Evolutionary conservation across 768 basidiomycete species (phyloP), one percentile per base, ranked within the genome.

Genomic region (Tricholoma sp.): DNA sequence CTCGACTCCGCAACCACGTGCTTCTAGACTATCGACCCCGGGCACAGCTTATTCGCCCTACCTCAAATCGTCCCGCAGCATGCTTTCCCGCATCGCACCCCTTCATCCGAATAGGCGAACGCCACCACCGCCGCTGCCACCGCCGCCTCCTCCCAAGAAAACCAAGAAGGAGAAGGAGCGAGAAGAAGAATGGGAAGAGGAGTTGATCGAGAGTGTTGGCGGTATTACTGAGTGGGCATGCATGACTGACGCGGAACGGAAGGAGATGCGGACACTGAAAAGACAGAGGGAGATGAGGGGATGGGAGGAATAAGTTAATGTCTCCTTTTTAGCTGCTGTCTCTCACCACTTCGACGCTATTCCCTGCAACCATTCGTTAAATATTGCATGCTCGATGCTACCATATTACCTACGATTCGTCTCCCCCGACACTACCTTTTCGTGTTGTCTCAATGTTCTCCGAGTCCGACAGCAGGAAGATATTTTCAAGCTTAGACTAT

Each of bases 181-280:
- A 64, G 89, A 91, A 70, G 89, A 91, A 68, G 80, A 79, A 64
- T 90, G 90, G 80, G 89, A 91, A 66, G 83, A 88, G 68, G 89
- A 92, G 71, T 70, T 91, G 57, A 76, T 86, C 22, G 89, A 91
- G 60, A 83, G 76, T 43, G 74, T 88, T 3, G 88, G 88, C 10
- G 89, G 88, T 16, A 82, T 87, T 72, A 77, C 78, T 32, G 78
- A 74, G 34, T 83, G 81, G 80, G 73, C 75, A 34, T 71, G 69
- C 19, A 69, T 82, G 71, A 71, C 68, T 31, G 79, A 81, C 67
- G 71, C 69, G 50, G 79, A 82, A 66, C 73, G 84, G 69, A 80
- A 72, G 60, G 74, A 74, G 53, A 67, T 88, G 66, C 78, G 80
- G 65, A 79, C 77, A 60, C 78, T 76, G 10, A 89, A 89, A 70